phyloP scores from a whole-genome alignment of 2,329 filamentous ascomycete species.

The Zarea fungicola region DNA sequence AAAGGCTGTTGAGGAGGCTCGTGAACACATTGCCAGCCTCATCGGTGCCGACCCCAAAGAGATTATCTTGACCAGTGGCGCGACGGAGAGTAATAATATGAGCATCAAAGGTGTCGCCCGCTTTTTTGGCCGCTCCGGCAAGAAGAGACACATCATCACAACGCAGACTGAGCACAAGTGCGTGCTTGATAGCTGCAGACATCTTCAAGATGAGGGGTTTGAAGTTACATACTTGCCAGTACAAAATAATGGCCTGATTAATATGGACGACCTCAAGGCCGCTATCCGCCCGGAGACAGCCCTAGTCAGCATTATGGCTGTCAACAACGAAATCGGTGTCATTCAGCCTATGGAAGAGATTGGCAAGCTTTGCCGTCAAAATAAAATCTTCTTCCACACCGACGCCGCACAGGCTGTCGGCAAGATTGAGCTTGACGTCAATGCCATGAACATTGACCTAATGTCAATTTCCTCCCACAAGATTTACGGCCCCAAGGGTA shows the following conservation, averaged over 20 bases:
- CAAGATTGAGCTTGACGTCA: constrained; percentile 95
- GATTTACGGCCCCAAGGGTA: constrained; percentile 96
- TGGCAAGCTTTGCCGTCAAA: constrained; percentile 81
- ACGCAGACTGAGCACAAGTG: constrained; percentile 99
- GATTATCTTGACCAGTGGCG: constrained; percentile 97
- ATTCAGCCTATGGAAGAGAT: constrained; percentile 94
- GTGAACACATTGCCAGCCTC: constrained; percentile 74
- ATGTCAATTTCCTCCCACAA: constrained; percentile 99
- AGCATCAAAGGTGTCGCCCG: constrained; percentile 96
- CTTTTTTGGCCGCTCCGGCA: constrained; percentile 87
- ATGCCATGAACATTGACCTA: constrained; percentile 94
- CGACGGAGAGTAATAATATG: constrained; percentile 99
- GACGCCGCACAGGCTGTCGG: constrained; percentile 97
- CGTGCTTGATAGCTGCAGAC: constrained; percentile 92
- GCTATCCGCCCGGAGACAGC: constrained; percentile 88
- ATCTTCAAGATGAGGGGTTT: constrained; percentile 94
- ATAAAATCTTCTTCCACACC: constrained; percentile 97
- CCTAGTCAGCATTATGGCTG: constrained; percentile 94
- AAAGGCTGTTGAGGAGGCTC: constrained; percentile 82
- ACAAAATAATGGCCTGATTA: constrained; percentile 76
- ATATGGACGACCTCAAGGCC: constrained; percentile 76
- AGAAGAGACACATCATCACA: constrained; percentile 98
- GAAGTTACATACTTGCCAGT: constrained; percentile 97
- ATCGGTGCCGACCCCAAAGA: constrained; percentile 96
- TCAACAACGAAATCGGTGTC: constrained; percentile 99